phyloP scores from a whole-genome alignment of 2,329 filamentous ascomycete species.

The Colletotrichum higginsianum region DNA sequence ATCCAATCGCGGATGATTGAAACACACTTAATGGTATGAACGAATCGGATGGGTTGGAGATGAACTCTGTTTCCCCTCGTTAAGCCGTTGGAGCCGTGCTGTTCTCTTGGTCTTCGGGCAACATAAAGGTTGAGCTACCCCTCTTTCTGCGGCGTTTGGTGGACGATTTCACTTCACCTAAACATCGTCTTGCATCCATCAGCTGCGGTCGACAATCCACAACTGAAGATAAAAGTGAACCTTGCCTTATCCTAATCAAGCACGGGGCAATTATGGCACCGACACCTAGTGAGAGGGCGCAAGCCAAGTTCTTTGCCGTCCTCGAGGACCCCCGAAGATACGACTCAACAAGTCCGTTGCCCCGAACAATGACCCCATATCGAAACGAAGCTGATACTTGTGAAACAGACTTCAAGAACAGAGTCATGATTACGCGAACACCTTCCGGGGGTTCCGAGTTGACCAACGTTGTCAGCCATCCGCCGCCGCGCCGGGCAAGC shows the following conservation, averaged over 20 bases:
- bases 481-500: constrained; percentile 26
- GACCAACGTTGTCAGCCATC: constrained; percentile 25
- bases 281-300: constrained; percentile 23
- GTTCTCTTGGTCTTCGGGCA: background rate
- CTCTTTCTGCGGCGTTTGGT: background rate
- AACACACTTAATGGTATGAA: constrained; percentile 25
- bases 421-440: constrained; percentile 32
- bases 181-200: background rate
- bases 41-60: constrained; percentile 31
- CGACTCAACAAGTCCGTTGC: constrained; percentile 23
- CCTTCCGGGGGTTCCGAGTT: constrained; percentile 35
- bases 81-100: background rate
- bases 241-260: background rate
- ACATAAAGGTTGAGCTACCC: constrained; percentile 24
- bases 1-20: constrained; percentile 29
- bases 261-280: constrained; percentile 23
- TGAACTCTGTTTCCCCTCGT: constrained; percentile 8
- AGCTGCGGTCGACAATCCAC: too few relatives aligned
- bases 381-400: background rate
- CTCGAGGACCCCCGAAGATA: constrained; percentile 36
- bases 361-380: background rate
- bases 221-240: background rate
- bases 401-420: constrained; percentile 31
- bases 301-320: constrained; percentile 37
- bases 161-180: background rate